Base-by-base conservation (phyloP, 2,329 filamentous ascomycete species). In the Pezicula neosporulosa region DNA sequence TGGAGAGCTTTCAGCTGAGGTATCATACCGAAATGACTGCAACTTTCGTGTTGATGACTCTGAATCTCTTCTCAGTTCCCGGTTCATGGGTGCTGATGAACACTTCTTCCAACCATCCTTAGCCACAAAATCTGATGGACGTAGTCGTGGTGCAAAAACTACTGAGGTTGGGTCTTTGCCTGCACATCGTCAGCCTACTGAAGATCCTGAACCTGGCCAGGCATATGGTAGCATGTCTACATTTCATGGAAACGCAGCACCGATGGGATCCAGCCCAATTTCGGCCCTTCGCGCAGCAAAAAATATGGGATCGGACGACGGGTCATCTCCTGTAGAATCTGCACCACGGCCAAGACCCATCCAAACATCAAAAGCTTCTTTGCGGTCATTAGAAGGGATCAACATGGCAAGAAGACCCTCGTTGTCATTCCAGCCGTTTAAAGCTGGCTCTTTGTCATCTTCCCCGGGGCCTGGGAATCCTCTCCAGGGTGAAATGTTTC, bases 381-480 rank as follows among this genome's bases (percentile, higher is more conserved):
- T 65, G 38, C 74, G 75, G 46, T 71, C 70, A 13, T 69, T 73
- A 38, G 82, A 88, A 41, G 75, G 73, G 19, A 63, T 65, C 13
- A 63, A 70, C 19, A 72, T 79, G 44, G 78, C 78, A 48, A 81
- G 91, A 60, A 83, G 90, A 48, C 86, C 89, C 6, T 97, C 90
- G 0, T 82, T 96, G 19, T 95, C 90, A 1, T 96, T 97, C 63
- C 90, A 95, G 61, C 92, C 93, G 0, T 99, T 99, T 75, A 99
- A 99, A 70, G 90, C 92, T 13, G 93, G 93, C 10, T 95, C 93
- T 1, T 76, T 97, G n/a, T 96, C 92, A 2, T 90, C 89, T 4
- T 97, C 92, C 4, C 93, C 92, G 0, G 67, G 77, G n/a, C 72
- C 73, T 24, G 54, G 49, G 3, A 60, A 55, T n/a, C 59, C 56